Evolutionary conservation across 1,284 basidiomycete genomes (phyloP).

Genomic region (Laetiporus sulphureus): DNA sequence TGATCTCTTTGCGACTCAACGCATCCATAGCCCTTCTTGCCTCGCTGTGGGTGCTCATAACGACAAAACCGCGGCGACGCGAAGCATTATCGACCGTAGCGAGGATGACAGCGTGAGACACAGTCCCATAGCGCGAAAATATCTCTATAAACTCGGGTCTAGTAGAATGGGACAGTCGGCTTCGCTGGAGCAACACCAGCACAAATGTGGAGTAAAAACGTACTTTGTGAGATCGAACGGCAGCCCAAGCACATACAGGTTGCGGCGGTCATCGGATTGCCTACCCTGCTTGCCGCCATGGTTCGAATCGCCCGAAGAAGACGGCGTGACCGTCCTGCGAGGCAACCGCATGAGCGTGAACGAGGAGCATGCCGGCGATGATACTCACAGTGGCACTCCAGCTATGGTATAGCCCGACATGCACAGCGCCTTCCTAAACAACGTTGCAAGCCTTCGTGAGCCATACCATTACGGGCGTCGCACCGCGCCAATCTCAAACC

Average conservation of each 20-base stretch:
- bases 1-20: constrained; percentile 60
- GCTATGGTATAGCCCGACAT: constrained; percentile 61
- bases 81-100: constrained; percentile 77
- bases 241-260: constrained; percentile 73
- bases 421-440: constrained; percentile 53
- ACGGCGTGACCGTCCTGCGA: constrained; percentile 30
- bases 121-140: constrained; percentile 58
- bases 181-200: not conserved
- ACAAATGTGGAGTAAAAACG: constrained; percentile 13
- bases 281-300: constrained; percentile 19
- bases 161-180: not conserved
- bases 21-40: constrained; percentile 58
- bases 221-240: constrained; percentile 74
- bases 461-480: not conserved
- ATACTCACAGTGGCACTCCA: constrained; percentile 46
- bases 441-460: not conserved
- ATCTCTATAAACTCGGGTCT: constrained; percentile 56
- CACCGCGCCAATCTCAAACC: constrained; percentile 8
- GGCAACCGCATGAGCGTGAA: constrained; percentile 11
- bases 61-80: constrained; percentile 70
- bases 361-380: no score
- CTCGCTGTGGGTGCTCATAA: constrained; percentile 66
- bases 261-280: constrained; percentile 53
- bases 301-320: constrained; percentile 13
- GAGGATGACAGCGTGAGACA: constrained; percentile 68